Evolutionary conservation across 805 yeast species (phyloP), one percentile per base, ranked within the genome.

Genomic region (Candida berthetii): DNA sequence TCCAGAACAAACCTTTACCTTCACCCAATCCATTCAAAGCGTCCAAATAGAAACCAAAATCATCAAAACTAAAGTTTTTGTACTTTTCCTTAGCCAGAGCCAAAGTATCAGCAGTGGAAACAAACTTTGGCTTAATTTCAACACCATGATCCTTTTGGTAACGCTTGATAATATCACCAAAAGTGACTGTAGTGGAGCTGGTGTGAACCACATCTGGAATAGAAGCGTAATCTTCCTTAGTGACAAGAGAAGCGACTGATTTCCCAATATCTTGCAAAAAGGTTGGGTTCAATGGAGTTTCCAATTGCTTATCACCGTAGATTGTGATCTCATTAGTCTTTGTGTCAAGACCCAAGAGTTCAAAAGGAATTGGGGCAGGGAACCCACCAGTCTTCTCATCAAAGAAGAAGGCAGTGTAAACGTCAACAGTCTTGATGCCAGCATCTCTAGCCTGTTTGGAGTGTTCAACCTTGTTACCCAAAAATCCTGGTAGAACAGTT

Each of bases 381-480:
- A 31, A 15, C 13, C 17, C 19, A 8, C 44, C 24, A 4, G 53
- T 55, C 13, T 66, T 52, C 15, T 49, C 39, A 29, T 63, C 69
- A 44, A 64, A 64, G 48, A 76, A 74, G 28, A 62, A 53, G 0
- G 66, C 53, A 14, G 74, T 71, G 37, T 42, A 28, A 14, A 76
- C 49, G 46, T 69, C 75, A 39, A 74, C 68, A 1, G 69, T 66
- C 55, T 76, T 76, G 41, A 74, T 42, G 14, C 80, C 79, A 8
- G 58, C 52, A 2, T 50, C 57, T 48, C 79, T 65, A 16, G 72
- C 65, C 13, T 53, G 59, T 2, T 52, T 50, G 6, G 69, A 53
- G 49, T 74, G 76, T 1, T 42, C 50, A 1, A 53, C 36, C 53
- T 74, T 75, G 16, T 42, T 11, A 2, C 37, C 50, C 4, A 59